A percentile compares a stretch with the other conserved stretches of the same genome.
These are phyloP conservation scores for Ceratocystis papillata DNA, from an alignment of 2,329 filamentous ascomycete genomes.

Conservation along the genomic window DNA sequence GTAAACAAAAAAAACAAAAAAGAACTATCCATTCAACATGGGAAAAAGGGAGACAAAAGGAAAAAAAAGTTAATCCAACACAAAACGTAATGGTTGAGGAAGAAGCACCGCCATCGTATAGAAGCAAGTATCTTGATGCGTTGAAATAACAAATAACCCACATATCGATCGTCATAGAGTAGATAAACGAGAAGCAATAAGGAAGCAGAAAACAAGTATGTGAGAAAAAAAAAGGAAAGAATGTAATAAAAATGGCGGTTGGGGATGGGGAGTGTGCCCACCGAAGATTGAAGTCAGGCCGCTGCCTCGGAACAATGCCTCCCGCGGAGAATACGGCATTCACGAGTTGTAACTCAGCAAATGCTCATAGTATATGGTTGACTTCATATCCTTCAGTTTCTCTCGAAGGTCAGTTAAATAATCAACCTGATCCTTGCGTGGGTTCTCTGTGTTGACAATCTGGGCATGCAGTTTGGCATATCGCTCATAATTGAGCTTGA, in stretches of 20 bases:
- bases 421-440: constrained; percentile 41
- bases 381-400: constrained; percentile 47
- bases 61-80: background rate
- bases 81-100: background rate
- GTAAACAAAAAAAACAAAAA: background rate
- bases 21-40: background rate
- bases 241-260: background rate
- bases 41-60: background rate
- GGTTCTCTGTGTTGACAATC: constrained; percentile 41
- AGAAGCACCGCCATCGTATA: background rate
- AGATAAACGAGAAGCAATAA: constrained; percentile 19
- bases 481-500: constrained; percentile 46
- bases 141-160: constrained; percentile 17
- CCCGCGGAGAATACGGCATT: background rate
- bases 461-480: constrained; percentile 49
- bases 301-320: too few relatives aligned
- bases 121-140: background rate
- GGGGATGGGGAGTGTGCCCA: background rate
- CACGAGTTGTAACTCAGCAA: constrained; percentile 27
- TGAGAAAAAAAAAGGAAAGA: background rate
- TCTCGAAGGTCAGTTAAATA: constrained; percentile 45
- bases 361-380: constrained; percentile 44
- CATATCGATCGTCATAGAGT: constrained; percentile 19
- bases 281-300: too few relatives aligned
- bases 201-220: background rate